phyloP scores from a whole-genome alignment of 2,329 filamentous ascomycete species.

The Aspergillus alliaceus region DNA sequence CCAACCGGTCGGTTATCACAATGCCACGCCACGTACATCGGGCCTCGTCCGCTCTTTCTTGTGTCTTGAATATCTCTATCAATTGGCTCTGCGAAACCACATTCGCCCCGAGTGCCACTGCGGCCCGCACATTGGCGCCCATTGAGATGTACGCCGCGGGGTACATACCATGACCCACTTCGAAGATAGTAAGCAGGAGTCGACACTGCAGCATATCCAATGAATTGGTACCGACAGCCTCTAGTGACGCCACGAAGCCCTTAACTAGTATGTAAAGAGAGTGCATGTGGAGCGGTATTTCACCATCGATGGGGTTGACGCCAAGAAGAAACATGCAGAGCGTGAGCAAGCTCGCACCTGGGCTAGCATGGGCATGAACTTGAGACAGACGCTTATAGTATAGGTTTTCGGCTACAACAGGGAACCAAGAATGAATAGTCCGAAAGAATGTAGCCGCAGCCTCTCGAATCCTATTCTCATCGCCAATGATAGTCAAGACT shows the following conservation, averaged over 20 bases:
- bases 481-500: neutral
- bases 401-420: neutral
- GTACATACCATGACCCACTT: neutral
- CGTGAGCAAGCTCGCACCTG: neutral
- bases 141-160: slow-evolving; percentile 2
- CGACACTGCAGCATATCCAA: neutral
- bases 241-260: neutral
- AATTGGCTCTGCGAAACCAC: neutral
- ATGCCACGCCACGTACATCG: slow-evolving; percentile 1
- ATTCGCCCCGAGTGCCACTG: neutral
- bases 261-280: neutral
- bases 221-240: neutral
- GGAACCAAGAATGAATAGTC: slow-evolving; percentile 1
- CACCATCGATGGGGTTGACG: neutral
- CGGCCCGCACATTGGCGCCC: neutral
- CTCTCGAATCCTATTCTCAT: neutral
- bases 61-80: neutral
- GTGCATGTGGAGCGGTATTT: neutral
- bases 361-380: neutral
- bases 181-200: neutral
- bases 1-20: neutral
- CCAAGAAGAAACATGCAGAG: neutral
- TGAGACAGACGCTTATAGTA: neutral
- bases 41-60: neutral
- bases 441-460: neutral